Evolutionary conservation across 164 flowering plant genomes (phyloP), one percentile per base, ranked within the genome.

Genomic region (Liriodendron chinense): DNA sequence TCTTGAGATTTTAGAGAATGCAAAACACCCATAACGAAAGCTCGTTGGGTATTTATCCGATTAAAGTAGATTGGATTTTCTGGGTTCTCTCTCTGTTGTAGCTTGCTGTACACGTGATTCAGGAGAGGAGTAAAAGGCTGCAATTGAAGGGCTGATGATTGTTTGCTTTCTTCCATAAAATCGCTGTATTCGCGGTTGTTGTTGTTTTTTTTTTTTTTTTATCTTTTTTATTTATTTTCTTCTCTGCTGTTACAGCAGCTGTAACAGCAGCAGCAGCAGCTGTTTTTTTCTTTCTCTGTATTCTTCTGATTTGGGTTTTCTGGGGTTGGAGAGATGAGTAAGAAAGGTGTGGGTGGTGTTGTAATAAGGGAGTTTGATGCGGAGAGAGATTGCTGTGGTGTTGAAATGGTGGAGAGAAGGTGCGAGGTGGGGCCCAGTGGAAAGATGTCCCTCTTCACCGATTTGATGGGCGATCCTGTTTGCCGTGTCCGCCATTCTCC

Each of bases 401-500:
- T 90, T 5, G 97, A 90, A 73, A 86, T 83, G 7, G 87, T 96
- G 3, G 99, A 96, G 84, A 85, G 85, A 53, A 82, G 83, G 23
- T 96, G 99, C 62, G 98, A 96, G 47, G 96, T 90, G 22, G 97
- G 94, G 9, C 89, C 98, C 64, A 81, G 82, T 65, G 94, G 90
- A 47, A 83, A 92, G 74, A 87, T 89, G 57, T 87, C 91, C 56
- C 90, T 96, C 77, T 92, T 82, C 85, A 94, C 97, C 28, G 98
- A 96, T 79, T 88, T 89, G 65, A 69, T 92, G 69, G 98, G 99
- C 47, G 99, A 96, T 86, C 99, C 99, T 53, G 83, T 94, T 78
- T 91, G 90, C 88, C 73, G 99, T 72, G 85, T 96, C 78, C 98
- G 99, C 82, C 85, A 96, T 78, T 91, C 95, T 3, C 99, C 98